Evolutionary conservation across 768 basidiomycete species (phyloP).

Genomic region (Solioccasus polychromus): DNA sequence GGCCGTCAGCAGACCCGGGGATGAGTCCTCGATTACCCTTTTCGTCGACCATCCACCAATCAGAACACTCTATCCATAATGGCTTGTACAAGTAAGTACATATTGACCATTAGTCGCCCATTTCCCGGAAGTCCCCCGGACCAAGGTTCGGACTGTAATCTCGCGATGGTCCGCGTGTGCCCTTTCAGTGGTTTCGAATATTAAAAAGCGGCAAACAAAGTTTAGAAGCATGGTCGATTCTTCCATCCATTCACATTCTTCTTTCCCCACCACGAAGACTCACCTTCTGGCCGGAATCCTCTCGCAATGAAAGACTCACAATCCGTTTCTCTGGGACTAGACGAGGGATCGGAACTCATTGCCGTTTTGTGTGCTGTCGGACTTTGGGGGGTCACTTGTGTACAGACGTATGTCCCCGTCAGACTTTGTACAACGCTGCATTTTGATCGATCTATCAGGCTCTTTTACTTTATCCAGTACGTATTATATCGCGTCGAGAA

Average conservation of each 20-base stretch:
- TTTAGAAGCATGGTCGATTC: background rate
- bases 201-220: background rate
- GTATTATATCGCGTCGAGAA: background rate
- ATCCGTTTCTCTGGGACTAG: background rate
- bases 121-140: no score
- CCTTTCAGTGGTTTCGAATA: background rate
- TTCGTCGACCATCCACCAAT: no score
- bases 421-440: background rate
- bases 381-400: slow-evolving; percentile 25
- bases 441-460: background rate
- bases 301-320: background rate
- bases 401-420: slow-evolving; percentile 14
- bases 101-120: no score
- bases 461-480: slow-evolving; percentile 20
- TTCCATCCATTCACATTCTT: background rate
- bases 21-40: no score
- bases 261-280: background rate
- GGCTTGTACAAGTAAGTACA: no score
- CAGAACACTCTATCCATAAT: no score
- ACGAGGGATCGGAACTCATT: slow-evolving; percentile 17
- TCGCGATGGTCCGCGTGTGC: no score
- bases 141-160: no score
- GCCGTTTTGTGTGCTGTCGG: slow-evolving; percentile 16
- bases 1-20: no score
- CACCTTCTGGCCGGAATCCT: background rate